phyloP scores from a whole-genome alignment of 208 protist species.

The Lotmaria passim region DNA sequence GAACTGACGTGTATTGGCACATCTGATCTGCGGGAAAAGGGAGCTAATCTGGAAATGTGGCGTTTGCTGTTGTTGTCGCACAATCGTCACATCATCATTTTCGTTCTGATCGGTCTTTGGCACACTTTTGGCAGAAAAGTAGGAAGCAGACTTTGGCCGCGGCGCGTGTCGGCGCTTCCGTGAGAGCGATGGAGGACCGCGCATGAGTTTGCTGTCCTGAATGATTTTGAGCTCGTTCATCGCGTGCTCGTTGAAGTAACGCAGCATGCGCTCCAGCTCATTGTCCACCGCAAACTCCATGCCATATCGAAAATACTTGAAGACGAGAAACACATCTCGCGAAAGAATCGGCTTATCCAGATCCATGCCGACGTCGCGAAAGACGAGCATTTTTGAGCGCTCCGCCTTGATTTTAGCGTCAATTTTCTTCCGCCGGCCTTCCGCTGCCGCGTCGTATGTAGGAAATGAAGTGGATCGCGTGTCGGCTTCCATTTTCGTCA shows the following conservation, averaged over 20 bases:
- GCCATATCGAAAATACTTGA: conserved; percentile 90
- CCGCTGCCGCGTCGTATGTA: conserved; percentile 51
- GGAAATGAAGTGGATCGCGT: conserved; percentile 49
- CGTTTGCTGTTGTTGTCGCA: conserved; percentile 11
- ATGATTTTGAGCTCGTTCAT: conserved; percentile 91
- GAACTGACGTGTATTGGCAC: conserved; percentile 63
- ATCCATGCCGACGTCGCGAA: conserved; percentile 90
- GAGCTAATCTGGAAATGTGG: conserved; percentile 50
- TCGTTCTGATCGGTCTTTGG: conserved; percentile 1
- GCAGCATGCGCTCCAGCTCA: conserved; percentile 86
- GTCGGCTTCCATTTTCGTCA: conserved; percentile 64
- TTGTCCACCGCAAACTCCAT: conserved; percentile 90
- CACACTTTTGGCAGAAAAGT: neutral
- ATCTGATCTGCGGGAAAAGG: conserved; percentile 53
- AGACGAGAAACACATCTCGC: conserved; percentile 83
- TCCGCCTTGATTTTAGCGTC: conserved; percentile 76
- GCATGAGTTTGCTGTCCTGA: conserved; percentile 89
- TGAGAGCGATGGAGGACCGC: conserved; percentile 71
- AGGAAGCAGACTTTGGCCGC: neutral
- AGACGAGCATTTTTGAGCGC: conserved; percentile 77
- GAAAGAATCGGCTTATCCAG: conserved; percentile 89
- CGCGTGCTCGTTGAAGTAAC: conserved; percentile 91
- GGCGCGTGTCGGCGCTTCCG: conserved; percentile 31
- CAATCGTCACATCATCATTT: neutral
- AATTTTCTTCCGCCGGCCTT: conserved; percentile 43